Evolutionary conservation across 805 yeast genomes (phyloP), one percentile per base, ranked within the genome.

Genomic region (Candida odintsovae): DNA sequence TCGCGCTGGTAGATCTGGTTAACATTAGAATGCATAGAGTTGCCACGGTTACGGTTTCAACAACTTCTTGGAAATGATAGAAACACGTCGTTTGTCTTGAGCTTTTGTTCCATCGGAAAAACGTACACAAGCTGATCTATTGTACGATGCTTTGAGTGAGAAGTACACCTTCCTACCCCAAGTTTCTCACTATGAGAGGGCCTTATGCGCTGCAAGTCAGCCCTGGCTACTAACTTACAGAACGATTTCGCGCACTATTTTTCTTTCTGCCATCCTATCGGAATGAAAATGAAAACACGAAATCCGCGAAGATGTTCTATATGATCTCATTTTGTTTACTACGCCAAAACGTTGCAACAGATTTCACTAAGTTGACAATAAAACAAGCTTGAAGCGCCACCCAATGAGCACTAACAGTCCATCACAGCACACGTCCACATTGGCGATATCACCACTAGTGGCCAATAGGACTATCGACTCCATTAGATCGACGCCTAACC

Each of bases 381-480:
- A 33, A n/a, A 4, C 35, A 6, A 12, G 20, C 23, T 22, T 16
- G 18, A 7, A 16, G 20, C 36, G 20, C 18, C 36, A 33, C 36
- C 11, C 36, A 33, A 33, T 33, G 36, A 33, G 20, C 36, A 33
- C 36, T 11, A 57, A 52, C 25, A 58, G 59, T 31, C 74, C 75
- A 3, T 73, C 83, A 21, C 90, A 83, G 53, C 85, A 82, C 60
- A 83, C 78, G 51, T 84, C 92, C 1, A 83, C 90, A 4, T 64
- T 86, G 41, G 83, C 83, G 23, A 83, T 86, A 23, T 83, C 90
- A 3, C 92, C 94, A 0, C 68, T 80, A 54, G 70, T 84, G 26
- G 50, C 57, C 6, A 59, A 47, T 47, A 50, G 65, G 38, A 56
- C 62, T 6, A 31, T 59, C 29, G 75, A 75, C 42, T 49, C 71